Evolutionary conservation across 73 alveolate genomes (phyloP).

Genomic region (Paramecium caudatum): DNA sequence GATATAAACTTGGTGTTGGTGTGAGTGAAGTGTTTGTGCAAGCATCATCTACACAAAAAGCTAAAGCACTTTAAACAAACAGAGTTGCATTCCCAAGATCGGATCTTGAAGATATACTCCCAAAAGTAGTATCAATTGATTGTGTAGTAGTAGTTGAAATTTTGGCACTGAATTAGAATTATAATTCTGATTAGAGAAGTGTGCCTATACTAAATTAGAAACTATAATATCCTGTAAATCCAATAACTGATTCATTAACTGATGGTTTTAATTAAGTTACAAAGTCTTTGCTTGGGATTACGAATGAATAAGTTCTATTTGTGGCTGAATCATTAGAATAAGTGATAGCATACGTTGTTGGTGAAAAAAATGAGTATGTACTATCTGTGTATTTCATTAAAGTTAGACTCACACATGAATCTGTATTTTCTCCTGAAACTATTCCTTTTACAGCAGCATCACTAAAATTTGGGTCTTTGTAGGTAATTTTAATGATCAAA

Average conservation of each 20-base stretch:
- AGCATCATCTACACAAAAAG: not conserved
- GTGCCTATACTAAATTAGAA: not conserved
- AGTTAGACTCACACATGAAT: not conserved
- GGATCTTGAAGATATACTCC: not conserved
- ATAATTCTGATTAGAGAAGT: not conserved
- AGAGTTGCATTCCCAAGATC: not conserved
- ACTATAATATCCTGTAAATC: not conserved
- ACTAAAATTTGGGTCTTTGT: not conserved
- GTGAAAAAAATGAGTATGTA: not conserved
- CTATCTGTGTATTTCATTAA: not conserved
- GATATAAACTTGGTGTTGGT: not conserved
- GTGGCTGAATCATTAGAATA: not conserved
- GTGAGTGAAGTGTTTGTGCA: not conserved
- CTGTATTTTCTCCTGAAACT: not conserved
- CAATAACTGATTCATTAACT: not conserved
- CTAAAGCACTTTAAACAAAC: not conserved
- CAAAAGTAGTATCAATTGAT: constrained; percentile 10
- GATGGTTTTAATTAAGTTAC: not conserved
- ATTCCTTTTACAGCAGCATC: not conserved
- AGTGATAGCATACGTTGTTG: not conserved
- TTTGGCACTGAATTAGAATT: not conserved
- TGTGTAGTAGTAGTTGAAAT: not conserved
- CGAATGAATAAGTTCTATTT: not conserved
- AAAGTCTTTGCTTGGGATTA: constrained; percentile 11
- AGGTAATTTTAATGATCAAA: not conserved